phyloP scores from a whole-genome alignment of 2,329 filamentous ascomycete species.

The Cladophialophora psammophila region DNA sequence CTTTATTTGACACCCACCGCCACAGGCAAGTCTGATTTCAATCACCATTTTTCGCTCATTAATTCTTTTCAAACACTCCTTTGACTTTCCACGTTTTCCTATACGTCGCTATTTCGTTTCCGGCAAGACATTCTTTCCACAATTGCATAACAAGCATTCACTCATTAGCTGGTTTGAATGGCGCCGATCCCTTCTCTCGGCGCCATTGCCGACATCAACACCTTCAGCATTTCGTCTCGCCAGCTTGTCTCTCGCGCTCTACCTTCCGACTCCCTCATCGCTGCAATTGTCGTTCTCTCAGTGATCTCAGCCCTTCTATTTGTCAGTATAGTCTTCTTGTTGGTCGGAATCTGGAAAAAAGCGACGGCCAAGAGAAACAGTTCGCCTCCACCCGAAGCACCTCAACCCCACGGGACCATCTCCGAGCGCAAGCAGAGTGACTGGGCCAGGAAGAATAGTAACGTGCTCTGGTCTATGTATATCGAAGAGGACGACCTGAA shows the following conservation, averaged over 20 bases:
- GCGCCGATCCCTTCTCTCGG: conserved; percentile 25
- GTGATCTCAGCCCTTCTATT: conserved; percentile 23
- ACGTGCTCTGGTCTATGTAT: conserved; percentile 31
- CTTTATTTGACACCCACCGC: neutral
- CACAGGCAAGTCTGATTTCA: conserved; percentile 18
- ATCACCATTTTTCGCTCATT: conserved; percentile 17
- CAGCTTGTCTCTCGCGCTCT: conserved; percentile 8
- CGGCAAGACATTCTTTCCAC: conserved; percentile 1
- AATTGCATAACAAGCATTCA: neutral
- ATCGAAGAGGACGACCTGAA: conserved; percentile 33
- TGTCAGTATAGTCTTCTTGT: conserved; percentile 9
- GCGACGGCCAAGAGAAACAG: neutral
- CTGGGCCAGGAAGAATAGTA: conserved; percentile 31
- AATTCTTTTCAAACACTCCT: conserved; percentile 2
- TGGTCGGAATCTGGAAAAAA: conserved; percentile 25
- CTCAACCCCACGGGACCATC: neutral
- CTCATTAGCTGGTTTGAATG: conserved; percentile 18
- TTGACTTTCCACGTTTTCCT: neutral
- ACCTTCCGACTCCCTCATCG: conserved; percentile 13
- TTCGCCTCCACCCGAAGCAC: neutral
- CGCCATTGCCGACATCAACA: conserved; percentile 6
- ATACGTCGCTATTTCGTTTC: neutral
- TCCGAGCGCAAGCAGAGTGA: conserved; percentile 22
- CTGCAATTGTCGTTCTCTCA: conserved; percentile 19
- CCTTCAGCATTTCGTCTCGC: neutral